These are phyloP conservation scores for Poa annua DNA, from an alignment of 176 grass and related monocot species.

Conservation along the genomic window DNA sequence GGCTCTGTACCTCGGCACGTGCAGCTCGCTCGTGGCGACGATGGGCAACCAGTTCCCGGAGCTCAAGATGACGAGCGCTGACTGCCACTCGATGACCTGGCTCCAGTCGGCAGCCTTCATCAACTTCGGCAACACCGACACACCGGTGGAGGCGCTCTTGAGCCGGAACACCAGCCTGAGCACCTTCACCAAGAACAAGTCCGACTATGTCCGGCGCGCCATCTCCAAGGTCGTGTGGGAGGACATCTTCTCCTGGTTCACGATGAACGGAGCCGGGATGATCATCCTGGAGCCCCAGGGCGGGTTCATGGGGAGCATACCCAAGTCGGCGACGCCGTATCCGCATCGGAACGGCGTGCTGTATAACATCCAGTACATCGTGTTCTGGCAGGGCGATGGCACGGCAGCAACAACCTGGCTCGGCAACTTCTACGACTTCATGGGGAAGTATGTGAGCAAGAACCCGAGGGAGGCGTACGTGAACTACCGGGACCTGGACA, in stretches of 20 bases:
- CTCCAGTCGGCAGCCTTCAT: slow-evolving; percentile 34
- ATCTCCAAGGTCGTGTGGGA: slow-evolving; percentile 22
- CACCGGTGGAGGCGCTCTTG: slow-evolving; percentile 33
- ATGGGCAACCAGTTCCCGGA: slow-evolving; percentile 40
- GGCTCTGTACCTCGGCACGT: slow-evolving; percentile 48
- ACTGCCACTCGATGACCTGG: slow-evolving; percentile 59
- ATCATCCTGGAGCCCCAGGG: slow-evolving; percentile 57
- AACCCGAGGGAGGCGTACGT: slow-evolving; percentile 30
- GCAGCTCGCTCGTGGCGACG: not conserved
- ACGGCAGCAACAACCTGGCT: slow-evolving; percentile 12
- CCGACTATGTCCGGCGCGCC: slow-evolving; percentile 48
- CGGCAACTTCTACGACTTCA: slow-evolving; percentile 12
- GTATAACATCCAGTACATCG: slow-evolving; percentile 57
- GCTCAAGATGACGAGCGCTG: slow-evolving; percentile 33
- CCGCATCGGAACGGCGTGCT: slow-evolving; percentile 52
- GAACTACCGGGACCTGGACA: slow-evolving; percentile 55
- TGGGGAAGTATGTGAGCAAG: not conserved
- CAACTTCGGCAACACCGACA: not conserved
- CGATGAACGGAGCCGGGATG: slow-evolving; percentile 41
- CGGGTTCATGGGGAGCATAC: slow-evolving; percentile 29
- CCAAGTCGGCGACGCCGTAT: slow-evolving; percentile 35
- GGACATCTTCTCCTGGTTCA: slow-evolving; percentile 37
- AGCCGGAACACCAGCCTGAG: not conserved
- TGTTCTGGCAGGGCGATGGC: slow-evolving; percentile 27
- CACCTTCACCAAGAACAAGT: slow-evolving; percentile 54